A percentile compares a stretch with the other conserved stretches of the same genome.
Conservation (phyloP, 805 yeast genomes). For the Saccharomycopsis synnaedendra region DNA sequence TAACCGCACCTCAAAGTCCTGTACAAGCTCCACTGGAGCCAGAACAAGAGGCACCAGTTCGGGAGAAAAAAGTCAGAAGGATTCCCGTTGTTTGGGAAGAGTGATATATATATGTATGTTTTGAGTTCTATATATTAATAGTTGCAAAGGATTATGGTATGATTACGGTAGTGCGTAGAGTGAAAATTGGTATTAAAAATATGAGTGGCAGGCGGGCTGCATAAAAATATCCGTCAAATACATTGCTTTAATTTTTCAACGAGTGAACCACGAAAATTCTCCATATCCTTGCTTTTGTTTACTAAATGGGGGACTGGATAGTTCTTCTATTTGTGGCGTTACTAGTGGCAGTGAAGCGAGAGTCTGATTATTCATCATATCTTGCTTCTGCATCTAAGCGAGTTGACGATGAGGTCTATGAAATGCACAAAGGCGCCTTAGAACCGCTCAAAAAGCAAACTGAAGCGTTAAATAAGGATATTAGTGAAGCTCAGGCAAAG, state of each 20-base stretch:
- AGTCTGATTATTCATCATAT: background rate
- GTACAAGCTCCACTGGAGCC: background rate
- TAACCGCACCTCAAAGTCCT: background rate
- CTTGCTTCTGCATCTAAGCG: background rate
- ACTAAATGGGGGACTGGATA: conserved; percentile 2
- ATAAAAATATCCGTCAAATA: too few species aligned
- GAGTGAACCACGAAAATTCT: background rate
- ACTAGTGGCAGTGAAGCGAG: conserved; percentile 1
- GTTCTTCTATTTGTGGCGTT: background rate
- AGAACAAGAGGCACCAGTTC: background rate
- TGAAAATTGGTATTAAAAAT: too few species aligned
- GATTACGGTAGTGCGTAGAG: too few species aligned
- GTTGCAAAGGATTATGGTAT: too few species aligned
- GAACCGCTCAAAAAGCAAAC: background rate
- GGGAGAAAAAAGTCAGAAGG: background rate
- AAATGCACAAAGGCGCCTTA: background rate
- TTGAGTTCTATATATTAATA: too few species aligned
- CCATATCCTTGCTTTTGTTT: background rate
- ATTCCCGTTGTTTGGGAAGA: background rate
- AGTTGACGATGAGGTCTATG: background rate
- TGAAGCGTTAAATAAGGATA: background rate
- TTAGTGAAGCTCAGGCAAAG: background rate
- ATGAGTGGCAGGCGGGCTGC: too few species aligned
- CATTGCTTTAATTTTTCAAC: too few species aligned
- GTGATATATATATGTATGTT: too few species aligned